phyloP scores from a whole-genome alignment of 2,329 filamentous ascomycete genomes.

The Catunica adiposa region DNA sequence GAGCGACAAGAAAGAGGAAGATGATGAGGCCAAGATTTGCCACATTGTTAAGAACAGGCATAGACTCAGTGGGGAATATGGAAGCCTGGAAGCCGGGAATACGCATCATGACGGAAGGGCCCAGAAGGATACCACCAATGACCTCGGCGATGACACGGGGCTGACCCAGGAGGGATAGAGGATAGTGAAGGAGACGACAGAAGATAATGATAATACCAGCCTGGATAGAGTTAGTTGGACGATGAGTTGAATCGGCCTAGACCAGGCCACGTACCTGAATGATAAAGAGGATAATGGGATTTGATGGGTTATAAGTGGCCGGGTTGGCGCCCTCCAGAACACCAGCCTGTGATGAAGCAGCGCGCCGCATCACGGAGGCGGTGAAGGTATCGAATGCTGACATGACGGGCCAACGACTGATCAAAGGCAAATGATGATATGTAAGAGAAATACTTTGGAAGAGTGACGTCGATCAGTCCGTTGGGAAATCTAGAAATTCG shows the following conservation, averaged over 20 bases:
- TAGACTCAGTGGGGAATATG: constrained; percentile 62
- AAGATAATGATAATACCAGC: constrained; percentile 32
- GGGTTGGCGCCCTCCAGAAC: constrained; percentile 58
- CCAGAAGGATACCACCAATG: constrained; percentile 68
- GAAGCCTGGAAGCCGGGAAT: constrained; percentile 60
- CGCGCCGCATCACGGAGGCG: constrained; percentile 17
- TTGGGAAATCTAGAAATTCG: too few relatives aligned
- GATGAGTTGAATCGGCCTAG: neutral
- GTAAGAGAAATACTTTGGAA: too few relatives aligned
- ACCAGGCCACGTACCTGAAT: constrained; percentile 37
- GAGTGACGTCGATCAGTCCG: too few relatives aligned
- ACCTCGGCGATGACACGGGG: constrained; percentile 75
- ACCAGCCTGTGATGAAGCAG: constrained; percentile 32
- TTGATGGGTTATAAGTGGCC: constrained; percentile 48
- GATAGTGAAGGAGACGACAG: constrained; percentile 47
- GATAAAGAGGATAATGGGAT: constrained; percentile 61
- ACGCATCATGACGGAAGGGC: constrained; percentile 74
- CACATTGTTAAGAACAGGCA: constrained; percentile 31
- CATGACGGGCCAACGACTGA: constrained; percentile 15
- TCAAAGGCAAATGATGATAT: neutral
- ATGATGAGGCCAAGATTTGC: constrained; percentile 72
- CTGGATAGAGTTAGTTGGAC: constrained; percentile 16
- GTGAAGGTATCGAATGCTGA: constrained; percentile 20
- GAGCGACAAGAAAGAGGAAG: constrained; percentile 73
- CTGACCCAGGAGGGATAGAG: constrained; percentile 59